phyloP scores from a whole-genome alignment of 2,329 filamentous ascomycete species.

The Colletotrichum filicis region DNA sequence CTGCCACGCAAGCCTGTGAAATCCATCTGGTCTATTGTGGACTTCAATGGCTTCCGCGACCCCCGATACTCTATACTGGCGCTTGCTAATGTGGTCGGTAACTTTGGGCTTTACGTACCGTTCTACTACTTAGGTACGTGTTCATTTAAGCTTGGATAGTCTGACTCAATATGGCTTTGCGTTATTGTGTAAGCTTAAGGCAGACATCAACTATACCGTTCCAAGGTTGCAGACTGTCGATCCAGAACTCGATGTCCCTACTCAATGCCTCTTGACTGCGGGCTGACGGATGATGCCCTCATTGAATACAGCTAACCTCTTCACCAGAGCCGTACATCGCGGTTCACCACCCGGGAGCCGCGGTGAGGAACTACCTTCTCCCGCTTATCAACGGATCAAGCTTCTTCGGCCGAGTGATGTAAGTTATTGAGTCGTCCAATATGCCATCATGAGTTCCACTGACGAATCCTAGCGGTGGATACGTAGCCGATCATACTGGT shows the following conservation, averaged over 20 bases:
- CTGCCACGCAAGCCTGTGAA: neutral
- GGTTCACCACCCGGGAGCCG: slow-evolving; percentile 49
- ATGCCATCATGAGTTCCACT: neutral
- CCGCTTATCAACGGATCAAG: slow-evolving; percentile 57
- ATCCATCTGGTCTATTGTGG: slow-evolving; percentile 3
- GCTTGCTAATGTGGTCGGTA: slow-evolving; percentile 37
- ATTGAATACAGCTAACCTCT: neutral
- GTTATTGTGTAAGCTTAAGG: neutral
- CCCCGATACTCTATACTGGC: slow-evolving; percentile 3
- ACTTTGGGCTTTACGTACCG: slow-evolving; percentile 43
- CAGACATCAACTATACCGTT: neutral
- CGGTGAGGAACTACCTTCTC: slow-evolving; percentile 48
- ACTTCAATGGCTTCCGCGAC: slow-evolving; percentile 20
- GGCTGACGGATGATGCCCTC: no score
- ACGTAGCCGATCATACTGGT: slow-evolving; percentile 21
- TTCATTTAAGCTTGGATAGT: no score
- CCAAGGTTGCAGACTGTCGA: no score
- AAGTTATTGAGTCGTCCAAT: neutral
- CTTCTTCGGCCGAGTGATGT: slow-evolving; percentile 54
- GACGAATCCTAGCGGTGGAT: neutral
- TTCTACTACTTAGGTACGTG: slow-evolving; percentile 47
- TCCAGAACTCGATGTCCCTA: no score
- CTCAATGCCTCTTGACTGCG: neutral
- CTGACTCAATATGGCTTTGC: neutral
- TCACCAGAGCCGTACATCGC: slow-evolving; percentile 51